Base-by-base conservation (phyloP, 2,329 filamentous ascomycete genomes). In the Colletotrichum sp. region DNA sequence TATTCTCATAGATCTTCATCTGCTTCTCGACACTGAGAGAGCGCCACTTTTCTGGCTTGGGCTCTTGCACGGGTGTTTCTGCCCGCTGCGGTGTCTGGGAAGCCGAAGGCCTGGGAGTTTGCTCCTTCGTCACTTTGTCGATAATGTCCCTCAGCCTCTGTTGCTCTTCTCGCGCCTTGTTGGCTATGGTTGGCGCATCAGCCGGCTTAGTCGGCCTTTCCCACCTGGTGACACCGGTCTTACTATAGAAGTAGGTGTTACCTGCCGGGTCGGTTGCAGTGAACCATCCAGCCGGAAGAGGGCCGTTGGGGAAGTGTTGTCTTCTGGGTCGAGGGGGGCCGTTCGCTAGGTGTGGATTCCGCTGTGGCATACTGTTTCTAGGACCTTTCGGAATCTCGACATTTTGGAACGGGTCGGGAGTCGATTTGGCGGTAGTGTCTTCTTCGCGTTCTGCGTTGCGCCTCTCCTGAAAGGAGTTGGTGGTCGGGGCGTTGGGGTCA, bases 1-100 rank as follows among this genome's bases (percentile, higher is more conserved):
- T 98, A 80, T 96, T 96, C 83, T 98, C 96, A 79, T 98, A 98
- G 4, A 98, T 88, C 86, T 95, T 98, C 90, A 95, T 97, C 84
- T 97, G 95, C 84, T 98, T 98, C 77, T 98, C 96, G 77, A 92
- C 82, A 2, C 93, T 87, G 36, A 93, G 82, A 73, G 88, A 89
- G 69, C 91, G 89, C 94, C 94, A 95, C 81, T 93, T 94, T 62
- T 95, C 93, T 78, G 89, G 88, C 78, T 90, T 92, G 8, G 87
- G 87, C 82, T 93, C 90, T 59, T 88, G 87, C 6, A 86, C 83
- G 8, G 89, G 87, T 2, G 89, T 86, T 66, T 84, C 89, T 5
- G 87, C 85, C 13, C 90, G 87, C 73, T 92, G 90, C 2, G 94
- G 93, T 1, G 94, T 95, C 16, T 90, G 90, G 1, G 91, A 90